Conservation (phyloP, 352 stramenopile species). For the Pythium brassicae region DNA sequence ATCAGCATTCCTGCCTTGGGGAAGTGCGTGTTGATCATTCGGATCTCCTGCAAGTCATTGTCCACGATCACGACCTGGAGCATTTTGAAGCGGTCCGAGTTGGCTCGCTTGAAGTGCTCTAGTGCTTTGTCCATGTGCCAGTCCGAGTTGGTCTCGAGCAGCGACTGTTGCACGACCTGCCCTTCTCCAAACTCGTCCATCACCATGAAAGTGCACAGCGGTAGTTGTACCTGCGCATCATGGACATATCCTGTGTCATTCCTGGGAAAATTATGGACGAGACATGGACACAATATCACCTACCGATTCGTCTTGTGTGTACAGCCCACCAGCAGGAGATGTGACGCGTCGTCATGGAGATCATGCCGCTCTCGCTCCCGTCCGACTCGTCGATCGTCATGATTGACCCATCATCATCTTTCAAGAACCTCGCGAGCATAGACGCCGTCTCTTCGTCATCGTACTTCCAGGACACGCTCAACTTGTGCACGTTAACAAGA, state of each 20-base stretch:
- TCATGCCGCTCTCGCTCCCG: background rate
- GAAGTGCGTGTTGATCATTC: background rate
- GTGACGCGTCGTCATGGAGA: slow-evolving; percentile 5
- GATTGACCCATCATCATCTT: no score
- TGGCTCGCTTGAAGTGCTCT: background rate
- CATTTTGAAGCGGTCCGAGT: background rate
- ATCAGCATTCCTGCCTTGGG: background rate
- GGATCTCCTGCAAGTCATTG: background rate
- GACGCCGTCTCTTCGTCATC: no score
- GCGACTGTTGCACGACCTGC: slow-evolving; percentile 8
- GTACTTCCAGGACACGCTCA: no score
- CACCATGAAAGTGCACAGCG: slow-evolving; percentile 17
- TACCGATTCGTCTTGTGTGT: no score
- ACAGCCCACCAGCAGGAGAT: slow-evolving; percentile 4
- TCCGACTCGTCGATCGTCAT: no score
- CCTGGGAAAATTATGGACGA: no score
- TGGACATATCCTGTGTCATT: background rate
- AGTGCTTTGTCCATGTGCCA: slow-evolving; percentile 11
- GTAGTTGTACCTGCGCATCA: slow-evolving; percentile 17
- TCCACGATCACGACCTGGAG: background rate
- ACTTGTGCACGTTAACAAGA: background rate
- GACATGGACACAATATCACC: no score
- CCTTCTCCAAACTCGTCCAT: slow-evolving; percentile 18
- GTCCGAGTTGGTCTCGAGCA: slow-evolving; percentile 14
- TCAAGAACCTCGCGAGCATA: no score